Evolutionary conservation across 2,329 filamentous ascomycete species (phyloP).

Genomic region (Neoascochyta sp.): DNA sequence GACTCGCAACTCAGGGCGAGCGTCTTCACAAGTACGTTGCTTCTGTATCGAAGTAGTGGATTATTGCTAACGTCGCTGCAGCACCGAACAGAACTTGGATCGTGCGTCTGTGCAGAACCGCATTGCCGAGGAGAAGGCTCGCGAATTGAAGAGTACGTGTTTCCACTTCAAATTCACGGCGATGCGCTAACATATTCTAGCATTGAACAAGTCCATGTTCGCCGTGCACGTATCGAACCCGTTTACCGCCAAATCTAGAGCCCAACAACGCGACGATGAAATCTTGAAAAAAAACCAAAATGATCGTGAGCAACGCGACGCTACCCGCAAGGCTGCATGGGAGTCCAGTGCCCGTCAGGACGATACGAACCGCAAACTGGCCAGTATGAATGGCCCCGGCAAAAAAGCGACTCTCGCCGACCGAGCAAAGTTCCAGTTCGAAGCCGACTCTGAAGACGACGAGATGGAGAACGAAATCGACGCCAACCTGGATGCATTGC

Average conservation of each 20-base stretch:
- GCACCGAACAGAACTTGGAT: slow-evolving; percentile 70
- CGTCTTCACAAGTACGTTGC: slow-evolving; percentile 29
- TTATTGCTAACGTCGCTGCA: slow-evolving; percentile 35
- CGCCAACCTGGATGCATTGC: slow-evolving; percentile 50
- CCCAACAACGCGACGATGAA: slow-evolving; percentile 56
- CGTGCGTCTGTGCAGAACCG: slow-evolving; percentile 73
- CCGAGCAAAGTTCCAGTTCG: slow-evolving; percentile 36
- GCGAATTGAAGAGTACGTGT: slow-evolving; percentile 65
- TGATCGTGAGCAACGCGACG: slow-evolving; percentile 56
- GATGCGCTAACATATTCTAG: slow-evolving; percentile 4
- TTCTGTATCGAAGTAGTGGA: no score
- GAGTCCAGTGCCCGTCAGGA: slow-evolving; percentile 28
- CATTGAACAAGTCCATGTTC: slow-evolving; percentile 86
- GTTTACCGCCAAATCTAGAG: slow-evolving; percentile 59
- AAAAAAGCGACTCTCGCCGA: slow-evolving; percentile 29
- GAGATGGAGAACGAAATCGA: slow-evolving; percentile 59
- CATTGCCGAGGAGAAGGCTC: slow-evolving; percentile 73
- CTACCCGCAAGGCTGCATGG: slow-evolving; percentile 52
- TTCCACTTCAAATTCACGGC: background rate
- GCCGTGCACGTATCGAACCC: slow-evolving; percentile 63
- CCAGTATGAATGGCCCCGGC: slow-evolving; percentile 9
- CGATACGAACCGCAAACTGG: slow-evolving; percentile 14
- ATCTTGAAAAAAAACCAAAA: slow-evolving; percentile 59
- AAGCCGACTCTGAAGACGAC: slow-evolving; percentile 46
- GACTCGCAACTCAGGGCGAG: slow-evolving; percentile 35